Conservation (phyloP, 352 stramenopile species). For the Pythium sp. region DNA sequence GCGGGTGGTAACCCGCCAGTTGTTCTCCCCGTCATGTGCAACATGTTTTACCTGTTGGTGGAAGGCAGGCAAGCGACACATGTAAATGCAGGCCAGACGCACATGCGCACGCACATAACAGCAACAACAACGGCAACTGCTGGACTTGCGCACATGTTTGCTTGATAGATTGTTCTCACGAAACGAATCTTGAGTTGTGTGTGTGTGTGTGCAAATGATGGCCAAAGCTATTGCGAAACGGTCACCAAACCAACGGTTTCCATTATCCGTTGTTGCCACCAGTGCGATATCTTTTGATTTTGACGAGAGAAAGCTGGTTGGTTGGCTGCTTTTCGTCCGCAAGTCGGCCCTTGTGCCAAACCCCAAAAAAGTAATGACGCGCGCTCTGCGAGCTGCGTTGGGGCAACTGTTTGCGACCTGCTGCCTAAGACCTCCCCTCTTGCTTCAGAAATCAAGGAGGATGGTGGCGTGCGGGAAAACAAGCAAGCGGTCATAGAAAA, state of each 20-base stretch:
- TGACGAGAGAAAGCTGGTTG: too few species aligned
- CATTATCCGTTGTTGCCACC: too few species aligned
- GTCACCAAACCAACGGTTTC: neutral
- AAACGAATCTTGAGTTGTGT: neutral
- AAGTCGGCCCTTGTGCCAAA: neutral
- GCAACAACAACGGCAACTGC: too few species aligned
- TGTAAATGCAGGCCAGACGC: neutral
- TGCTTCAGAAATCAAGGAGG: constrained; percentile 9
- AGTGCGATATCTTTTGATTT: too few species aligned
- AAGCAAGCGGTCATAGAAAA: too few species aligned
- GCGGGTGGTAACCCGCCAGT: neutral
- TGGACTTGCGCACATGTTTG: neutral
- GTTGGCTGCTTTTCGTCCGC: neutral
- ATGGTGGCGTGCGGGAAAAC: neutral
- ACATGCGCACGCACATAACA: too few species aligned
- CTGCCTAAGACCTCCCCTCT: neutral
- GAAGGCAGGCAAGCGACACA: neutral
- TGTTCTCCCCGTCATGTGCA: neutral
- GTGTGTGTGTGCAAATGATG: neutral
- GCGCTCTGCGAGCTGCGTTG: neutral
- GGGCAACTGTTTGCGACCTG: neutral
- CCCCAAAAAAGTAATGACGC: neutral
- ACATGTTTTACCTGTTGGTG: neutral
- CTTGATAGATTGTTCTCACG: constrained; percentile 2
- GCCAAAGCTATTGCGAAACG: neutral